These are phyloP conservation scores for Anastatica hierochuntica DNA, from an alignment of 345 rosid genomes.

Conservation along the genomic window DNA sequence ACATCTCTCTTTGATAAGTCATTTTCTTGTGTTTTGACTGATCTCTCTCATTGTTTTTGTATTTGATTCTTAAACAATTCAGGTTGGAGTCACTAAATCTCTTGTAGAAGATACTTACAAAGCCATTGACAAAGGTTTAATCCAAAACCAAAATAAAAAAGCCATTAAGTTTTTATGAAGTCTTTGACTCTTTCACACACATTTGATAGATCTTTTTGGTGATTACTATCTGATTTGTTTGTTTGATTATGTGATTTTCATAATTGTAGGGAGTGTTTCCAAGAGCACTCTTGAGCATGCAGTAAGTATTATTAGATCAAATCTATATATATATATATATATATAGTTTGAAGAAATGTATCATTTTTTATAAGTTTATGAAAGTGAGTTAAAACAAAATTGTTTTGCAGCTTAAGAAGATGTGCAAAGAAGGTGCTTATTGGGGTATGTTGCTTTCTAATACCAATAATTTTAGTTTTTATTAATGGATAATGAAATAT, in stretches of 20 bases:
- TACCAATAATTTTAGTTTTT: neutral
- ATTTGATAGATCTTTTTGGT: neutral
- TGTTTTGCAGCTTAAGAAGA: constrained; percentile 72
- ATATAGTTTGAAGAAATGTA: neutral
- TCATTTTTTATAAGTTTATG: neutral
- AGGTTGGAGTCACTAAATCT: constrained; percentile 66
- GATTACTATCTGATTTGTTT: neutral
- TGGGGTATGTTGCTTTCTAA: constrained; percentile 50
- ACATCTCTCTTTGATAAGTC: neutral
- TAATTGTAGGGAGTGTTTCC: constrained; percentile 50
- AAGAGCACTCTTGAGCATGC: constrained; percentile 32
- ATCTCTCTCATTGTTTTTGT: neutral
- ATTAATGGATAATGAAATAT: neutral
- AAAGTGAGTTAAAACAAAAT: neutral
- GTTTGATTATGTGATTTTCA: neutral
- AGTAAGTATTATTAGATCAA: constrained; percentile 32
- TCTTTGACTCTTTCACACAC: neutral
- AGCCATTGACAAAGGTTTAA: constrained; percentile 48
- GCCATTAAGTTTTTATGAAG: neutral
- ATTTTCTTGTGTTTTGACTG: neutral
- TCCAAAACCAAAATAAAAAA: too few relatives aligned
- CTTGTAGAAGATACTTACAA: constrained; percentile 55
- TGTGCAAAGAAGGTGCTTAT: constrained; percentile 82
- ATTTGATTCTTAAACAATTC: constrained; percentile 2
- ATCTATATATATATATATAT: neutral